Evolutionary conservation across 169 alveolate genomes (phyloP).

Genomic region (Plasmodium billcollinsi): DNA sequence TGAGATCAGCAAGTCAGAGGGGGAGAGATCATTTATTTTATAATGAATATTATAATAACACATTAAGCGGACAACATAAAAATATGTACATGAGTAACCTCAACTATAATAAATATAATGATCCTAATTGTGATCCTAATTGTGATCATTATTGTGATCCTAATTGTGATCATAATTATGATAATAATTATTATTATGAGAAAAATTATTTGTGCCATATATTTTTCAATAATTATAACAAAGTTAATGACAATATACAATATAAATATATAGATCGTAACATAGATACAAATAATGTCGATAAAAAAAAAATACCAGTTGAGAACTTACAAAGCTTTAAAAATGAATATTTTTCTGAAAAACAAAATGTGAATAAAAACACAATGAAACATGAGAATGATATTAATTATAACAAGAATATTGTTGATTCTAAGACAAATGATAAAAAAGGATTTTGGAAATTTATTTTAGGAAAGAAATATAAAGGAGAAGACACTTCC

Average conservation of each 20-base stretch:
- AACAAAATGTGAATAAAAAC: background rate
- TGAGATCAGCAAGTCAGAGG: background rate
- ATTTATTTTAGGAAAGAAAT: slow-evolving; percentile 25
- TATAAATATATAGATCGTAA: background rate
- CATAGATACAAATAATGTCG: background rate
- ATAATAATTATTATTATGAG: background rate
- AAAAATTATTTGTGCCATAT: background rate
- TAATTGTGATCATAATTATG: background rate
- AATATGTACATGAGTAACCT: slow-evolving; percentile 2
- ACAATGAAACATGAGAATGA: background rate
- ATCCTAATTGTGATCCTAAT: background rate
- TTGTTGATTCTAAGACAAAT: background rate
- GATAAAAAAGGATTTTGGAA: slow-evolving; percentile 48
- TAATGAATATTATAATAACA: slow-evolving; percentile 8
- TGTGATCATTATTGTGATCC: background rate
- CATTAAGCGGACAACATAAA: slow-evolving; percentile 6
- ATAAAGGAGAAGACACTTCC: background rate
- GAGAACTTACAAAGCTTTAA: slow-evolving; percentile 38
- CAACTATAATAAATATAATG: background rate
- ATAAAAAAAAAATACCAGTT: background rate
- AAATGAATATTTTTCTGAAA: slow-evolving; percentile 7
- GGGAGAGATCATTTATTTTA: background rate
- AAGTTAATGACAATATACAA: background rate
- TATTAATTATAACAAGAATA: slow-evolving; percentile 4
- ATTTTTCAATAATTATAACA: background rate